These are phyloP conservation scores for Isoetes engelmannii DNA, from an alignment of 83 land plant genomes.

Conservation along the genomic window DNA sequence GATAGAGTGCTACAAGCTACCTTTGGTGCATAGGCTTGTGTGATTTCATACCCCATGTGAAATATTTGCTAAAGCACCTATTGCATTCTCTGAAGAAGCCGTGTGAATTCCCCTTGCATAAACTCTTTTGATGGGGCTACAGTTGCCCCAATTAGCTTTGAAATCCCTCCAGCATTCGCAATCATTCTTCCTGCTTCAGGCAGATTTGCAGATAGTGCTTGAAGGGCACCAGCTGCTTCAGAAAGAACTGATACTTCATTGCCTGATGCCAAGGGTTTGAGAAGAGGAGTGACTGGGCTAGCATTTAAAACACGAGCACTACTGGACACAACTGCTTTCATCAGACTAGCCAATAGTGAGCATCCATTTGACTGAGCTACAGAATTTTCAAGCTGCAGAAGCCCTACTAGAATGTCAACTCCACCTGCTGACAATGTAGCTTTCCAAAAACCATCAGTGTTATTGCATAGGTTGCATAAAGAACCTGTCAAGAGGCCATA, in stretches of 20 bases:
- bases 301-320: constrained; percentile 56
- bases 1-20: constrained; percentile 73
- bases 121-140: constrained; percentile 94
- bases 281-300: constrained; percentile 61
- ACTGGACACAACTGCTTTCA: constrained; percentile 69
- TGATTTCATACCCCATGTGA: constrained; percentile 72
- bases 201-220: constrained; percentile 71
- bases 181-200: constrained; percentile 77
- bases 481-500: constrained; percentile 82
- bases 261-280: constrained; percentile 63
- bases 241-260: constrained; percentile 87
- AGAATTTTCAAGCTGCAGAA: constrained; percentile 48
- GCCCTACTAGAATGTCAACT: constrained; percentile 68
- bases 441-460: constrained; percentile 91
- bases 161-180: constrained; percentile 66
- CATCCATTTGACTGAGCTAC: constrained; percentile 77
- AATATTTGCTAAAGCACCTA: constrained; percentile 93
- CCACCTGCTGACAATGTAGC: constrained; percentile 76
- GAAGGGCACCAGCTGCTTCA: constrained; percentile 96
- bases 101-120: constrained; percentile 90
- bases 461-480: constrained; percentile 61
- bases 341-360: constrained; percentile 79
- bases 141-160: constrained; percentile 76
- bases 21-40: constrained; percentile 48
- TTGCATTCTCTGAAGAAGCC: constrained; percentile 95